phyloP scores from a whole-genome alignment of 352 stramenopile genomes.

The Phytopythium chamaehyphon region DNA sequence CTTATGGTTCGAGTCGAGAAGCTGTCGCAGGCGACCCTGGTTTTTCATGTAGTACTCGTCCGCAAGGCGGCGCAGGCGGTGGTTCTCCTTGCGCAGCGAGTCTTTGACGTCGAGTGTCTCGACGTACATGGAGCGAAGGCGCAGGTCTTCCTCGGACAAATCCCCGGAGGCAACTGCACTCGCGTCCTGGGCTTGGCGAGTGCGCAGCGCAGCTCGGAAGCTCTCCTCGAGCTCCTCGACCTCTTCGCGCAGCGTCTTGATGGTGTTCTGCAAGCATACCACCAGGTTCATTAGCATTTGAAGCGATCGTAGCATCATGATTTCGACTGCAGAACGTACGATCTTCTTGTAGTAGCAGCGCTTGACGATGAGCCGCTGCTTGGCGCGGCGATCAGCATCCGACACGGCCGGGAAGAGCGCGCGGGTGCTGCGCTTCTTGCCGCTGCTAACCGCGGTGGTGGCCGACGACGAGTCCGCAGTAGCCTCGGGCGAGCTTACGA shows the following conservation, averaged over 20 bases:
- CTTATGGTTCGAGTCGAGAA: conserved; percentile 61
- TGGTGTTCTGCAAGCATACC: conserved; percentile 44
- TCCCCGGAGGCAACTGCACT: conserved; percentile 9
- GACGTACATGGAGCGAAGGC: conserved; percentile 37
- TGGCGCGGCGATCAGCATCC: conserved; percentile 51
- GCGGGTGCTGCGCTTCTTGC: conserved; percentile 52
- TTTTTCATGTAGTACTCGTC: conserved; percentile 84
- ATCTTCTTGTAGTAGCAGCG: conserved; percentile 82
- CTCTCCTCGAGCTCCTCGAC: conserved; percentile 30
- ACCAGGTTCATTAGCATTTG: conserved; percentile 1
- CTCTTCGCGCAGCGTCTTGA: conserved; percentile 59
- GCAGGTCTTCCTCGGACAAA: conserved; percentile 11
- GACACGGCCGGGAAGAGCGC: conserved; percentile 34
- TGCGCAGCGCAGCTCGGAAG: conserved; percentile 30
- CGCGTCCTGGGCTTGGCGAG: conserved; percentile 26
- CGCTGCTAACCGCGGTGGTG: conserved; percentile 3
- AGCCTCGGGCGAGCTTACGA: conserved; percentile 6
- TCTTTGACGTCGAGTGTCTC: conserved; percentile 47
- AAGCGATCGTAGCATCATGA: not conserved
- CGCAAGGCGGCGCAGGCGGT: conserved; percentile 49
- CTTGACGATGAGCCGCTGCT: conserved; percentile 71
- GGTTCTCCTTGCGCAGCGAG: conserved; percentile 56
- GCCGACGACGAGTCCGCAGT: not conserved
- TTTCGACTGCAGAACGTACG: conserved; percentile 30
- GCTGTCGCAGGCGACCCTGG: conserved; percentile 49